Conservation (phyloP, 768 basidiomycete species). For the Glaciozyma martinii region DNA sequence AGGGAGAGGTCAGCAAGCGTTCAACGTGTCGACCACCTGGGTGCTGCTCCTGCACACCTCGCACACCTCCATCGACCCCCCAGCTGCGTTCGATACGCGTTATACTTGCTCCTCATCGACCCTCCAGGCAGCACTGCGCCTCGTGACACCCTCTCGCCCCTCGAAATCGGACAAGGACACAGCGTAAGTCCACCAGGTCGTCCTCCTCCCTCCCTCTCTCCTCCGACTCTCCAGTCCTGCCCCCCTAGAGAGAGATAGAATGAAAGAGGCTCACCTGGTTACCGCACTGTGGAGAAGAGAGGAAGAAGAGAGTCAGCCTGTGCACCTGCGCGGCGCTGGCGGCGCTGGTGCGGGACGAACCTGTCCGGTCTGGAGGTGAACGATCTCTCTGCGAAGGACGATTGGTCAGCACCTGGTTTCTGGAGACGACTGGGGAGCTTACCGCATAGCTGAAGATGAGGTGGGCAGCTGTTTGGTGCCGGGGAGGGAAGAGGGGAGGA, state of each 20-base stretch:
- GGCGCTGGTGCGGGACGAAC: slow-evolving; percentile 43
- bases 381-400: slow-evolving; percentile 91
- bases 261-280: slow-evolving; percentile 76
- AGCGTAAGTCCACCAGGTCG: too few species aligned
- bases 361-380: slow-evolving; percentile 98
- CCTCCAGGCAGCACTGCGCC: not conserved
- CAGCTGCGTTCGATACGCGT: too few species aligned
- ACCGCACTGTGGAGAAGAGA: slow-evolving; percentile 57
- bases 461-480: too few species aligned
- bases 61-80: too few species aligned
- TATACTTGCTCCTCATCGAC: not conserved
- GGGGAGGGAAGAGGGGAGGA: not conserved
- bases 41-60: not conserved
- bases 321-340: too few species aligned
- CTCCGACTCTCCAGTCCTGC: not conserved
- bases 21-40: not conserved
- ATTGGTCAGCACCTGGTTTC: too few species aligned
- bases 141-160: not conserved
- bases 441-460: too few species aligned
- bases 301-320: not conserved
- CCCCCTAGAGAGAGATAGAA: not conserved
- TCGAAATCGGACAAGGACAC: too few species aligned
- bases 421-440: too few species aligned
- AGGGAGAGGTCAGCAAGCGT: not conserved
- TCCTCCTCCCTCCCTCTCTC: not conserved